phyloP scores from a whole-genome alignment of 345 rosid genomes.

The Luvunga scandens region DNA sequence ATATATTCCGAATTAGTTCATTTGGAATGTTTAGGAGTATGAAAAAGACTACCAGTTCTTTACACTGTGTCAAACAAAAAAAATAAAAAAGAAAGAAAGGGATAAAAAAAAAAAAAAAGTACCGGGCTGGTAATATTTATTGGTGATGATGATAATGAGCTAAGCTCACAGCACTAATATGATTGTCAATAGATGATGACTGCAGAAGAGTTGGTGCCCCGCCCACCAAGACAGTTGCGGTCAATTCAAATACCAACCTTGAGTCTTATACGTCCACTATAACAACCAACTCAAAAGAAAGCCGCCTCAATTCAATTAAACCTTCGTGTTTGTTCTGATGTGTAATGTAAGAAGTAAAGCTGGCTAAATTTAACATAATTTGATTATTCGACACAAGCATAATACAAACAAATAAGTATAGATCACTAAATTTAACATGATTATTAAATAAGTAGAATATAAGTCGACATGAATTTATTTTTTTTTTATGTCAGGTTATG shows the following conservation, averaged over 20 bases:
- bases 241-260: background rate
- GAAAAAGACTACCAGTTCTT: background rate
- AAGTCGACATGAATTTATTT: rapidly evolving
- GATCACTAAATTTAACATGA: no score
- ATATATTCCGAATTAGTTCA: background rate
- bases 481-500: no score
- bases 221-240: background rate
- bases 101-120: background rate
- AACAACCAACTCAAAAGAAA: background rate
- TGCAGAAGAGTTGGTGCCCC: background rate
- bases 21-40: background rate
- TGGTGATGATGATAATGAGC: background rate
- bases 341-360: no score
- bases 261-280: no score
- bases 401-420: no score
- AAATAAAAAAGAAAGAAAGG: no score
- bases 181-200: background rate
- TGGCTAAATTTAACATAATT: no score
- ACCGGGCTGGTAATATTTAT: background rate
- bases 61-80: background rate
- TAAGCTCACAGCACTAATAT: background rate
- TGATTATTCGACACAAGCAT: rapidly evolving
- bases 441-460: no score
- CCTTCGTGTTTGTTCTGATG: background rate
- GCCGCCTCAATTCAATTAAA: no score